Percentiles rank a stretch among this genome's conserved stretches.
These are phyloP conservation scores for Primulina eburnea DNA, from an alignment of 257 asterid genomes.

Conservation along the genomic window DNA sequence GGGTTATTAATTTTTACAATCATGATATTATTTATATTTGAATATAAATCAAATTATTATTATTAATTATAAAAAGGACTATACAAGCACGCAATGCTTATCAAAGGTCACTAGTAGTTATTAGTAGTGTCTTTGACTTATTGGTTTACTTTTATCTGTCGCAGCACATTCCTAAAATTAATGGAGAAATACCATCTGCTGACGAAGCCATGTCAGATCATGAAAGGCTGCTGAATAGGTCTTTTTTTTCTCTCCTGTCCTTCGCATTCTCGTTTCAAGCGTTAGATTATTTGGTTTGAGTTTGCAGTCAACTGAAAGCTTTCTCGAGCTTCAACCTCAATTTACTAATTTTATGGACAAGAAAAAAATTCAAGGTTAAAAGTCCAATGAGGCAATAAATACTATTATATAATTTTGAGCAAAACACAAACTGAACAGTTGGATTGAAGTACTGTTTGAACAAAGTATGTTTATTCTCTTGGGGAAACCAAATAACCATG, in stretches of 20 bases:
- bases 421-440: background rate
- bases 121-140: constrained; percentile 1
- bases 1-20: too few relatives aligned
- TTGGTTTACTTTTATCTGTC: constrained; percentile 19
- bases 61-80: too few relatives aligned
- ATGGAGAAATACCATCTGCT: constrained; percentile 80
- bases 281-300: background rate
- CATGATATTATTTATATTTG: too few relatives aligned
- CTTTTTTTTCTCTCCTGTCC: background rate
- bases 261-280: background rate
- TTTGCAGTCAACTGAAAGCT: background rate
- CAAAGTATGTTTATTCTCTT: too few relatives aligned
- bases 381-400: background rate
- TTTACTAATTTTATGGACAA: background rate
- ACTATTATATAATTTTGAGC: background rate
- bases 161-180: constrained; percentile 87
- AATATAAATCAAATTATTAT: too few relatives aligned
- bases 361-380: background rate
- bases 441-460: background rate
- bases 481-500: background rate
- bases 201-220: constrained; percentile 90
- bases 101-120: background rate
- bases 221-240: constrained; percentile 78
- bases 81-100: too few relatives aligned
- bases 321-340: background rate